phyloP scores from a whole-genome alignment of 2,329 filamentous ascomycete genomes.

The Alternaria brassicicola region DNA sequence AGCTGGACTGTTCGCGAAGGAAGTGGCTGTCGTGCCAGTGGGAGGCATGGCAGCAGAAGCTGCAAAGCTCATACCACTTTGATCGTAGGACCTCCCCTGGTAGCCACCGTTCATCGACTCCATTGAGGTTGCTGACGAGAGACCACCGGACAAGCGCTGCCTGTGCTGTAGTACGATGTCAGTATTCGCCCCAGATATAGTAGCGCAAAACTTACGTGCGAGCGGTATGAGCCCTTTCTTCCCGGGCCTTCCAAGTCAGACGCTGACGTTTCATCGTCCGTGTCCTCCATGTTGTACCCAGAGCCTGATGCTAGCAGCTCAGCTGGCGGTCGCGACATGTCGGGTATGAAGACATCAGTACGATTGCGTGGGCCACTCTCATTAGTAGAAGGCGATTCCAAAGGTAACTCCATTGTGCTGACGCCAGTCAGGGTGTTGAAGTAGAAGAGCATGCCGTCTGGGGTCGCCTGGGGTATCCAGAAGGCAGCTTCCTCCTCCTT shows the following conservation, averaged over 20 bases:
- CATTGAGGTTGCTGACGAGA: constrained; percentile 89
- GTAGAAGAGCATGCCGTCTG: constrained; percentile 92
- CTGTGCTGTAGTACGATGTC: constrained; percentile 31
- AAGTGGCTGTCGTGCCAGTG: constrained; percentile 60
- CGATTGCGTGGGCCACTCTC: constrained; percentile 88
- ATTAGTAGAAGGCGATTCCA: constrained; percentile 83
- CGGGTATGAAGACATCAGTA: constrained; percentile 85
- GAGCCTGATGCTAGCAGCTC: constrained; percentile 89
- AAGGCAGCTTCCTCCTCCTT: constrained; percentile 90
- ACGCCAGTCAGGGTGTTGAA: constrained; percentile 98
- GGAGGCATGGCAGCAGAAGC: constrained; percentile 52
- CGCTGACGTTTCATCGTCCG: constrained; percentile 87
- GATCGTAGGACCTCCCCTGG: constrained; percentile 59
- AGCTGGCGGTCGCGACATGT: constrained; percentile 85
- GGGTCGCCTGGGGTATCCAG: constrained; percentile 97
- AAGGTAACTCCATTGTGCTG: constrained; percentile 89
- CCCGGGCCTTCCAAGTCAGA: constrained; percentile 80
- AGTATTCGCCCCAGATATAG: constrained; percentile 15
- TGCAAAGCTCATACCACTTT: constrained; percentile 54
- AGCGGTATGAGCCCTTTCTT: constrained; percentile 71
- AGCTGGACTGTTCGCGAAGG: constrained; percentile 59
- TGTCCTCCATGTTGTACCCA: constrained; percentile 82
- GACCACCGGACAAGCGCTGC: constrained; percentile 69
- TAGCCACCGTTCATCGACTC: constrained; percentile 81
- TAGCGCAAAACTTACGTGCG: constrained; percentile 62